Base-by-base conservation (phyloP, 148 eudicot species). In the Amaranthus cruentus region DNA sequence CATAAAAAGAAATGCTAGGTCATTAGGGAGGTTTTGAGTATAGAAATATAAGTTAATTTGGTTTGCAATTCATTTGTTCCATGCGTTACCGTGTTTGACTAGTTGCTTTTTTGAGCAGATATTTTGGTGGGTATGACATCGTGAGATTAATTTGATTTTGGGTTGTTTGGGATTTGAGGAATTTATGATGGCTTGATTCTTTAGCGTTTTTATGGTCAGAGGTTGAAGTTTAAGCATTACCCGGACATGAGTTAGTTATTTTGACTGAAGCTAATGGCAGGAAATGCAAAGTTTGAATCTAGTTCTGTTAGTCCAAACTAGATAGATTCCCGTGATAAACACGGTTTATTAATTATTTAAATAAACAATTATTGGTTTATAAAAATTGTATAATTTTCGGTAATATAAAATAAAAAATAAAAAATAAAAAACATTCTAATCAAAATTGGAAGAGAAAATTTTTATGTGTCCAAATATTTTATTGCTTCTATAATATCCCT, bases 201-300 rank as follows among this genome's bases (percentile, higher is more conserved):
- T 38, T 69, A 81, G 73, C 69, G 55, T 69, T 81, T 79, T 76
- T 63, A 74, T 66, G 75, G 56, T 59, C 44, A 47, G 63, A 66
- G 62, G 70, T 60, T 64, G 66, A 71, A 55, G 53, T 56, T 54
- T 81, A 56, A 15, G 18, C 7, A 46, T 64, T 61, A 28, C n/a
- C 64, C 74, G 79, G 87, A 76, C 49, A 86, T 88, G 85, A 73
- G 70, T 69, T 75, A 62, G 84, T 53, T 54, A 15, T 44, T 66
- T 76, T 72, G 79, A 73, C 67, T 77, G 75, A 75, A 77, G 81
- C 44, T 48, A 69, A 93, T 93, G 98, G 91, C 89, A 58, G 97
- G 95, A 78, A 86, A 77, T 73, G 68, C 81, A 6, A 89, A 86
- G 81, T 86, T 81, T 75, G 93, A 91, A 66, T 69, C 83, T 66